Evolutionary conservation across 768 basidiomycete genomes (phyloP).

Genomic region (Boletus eberwhitei): DNA sequence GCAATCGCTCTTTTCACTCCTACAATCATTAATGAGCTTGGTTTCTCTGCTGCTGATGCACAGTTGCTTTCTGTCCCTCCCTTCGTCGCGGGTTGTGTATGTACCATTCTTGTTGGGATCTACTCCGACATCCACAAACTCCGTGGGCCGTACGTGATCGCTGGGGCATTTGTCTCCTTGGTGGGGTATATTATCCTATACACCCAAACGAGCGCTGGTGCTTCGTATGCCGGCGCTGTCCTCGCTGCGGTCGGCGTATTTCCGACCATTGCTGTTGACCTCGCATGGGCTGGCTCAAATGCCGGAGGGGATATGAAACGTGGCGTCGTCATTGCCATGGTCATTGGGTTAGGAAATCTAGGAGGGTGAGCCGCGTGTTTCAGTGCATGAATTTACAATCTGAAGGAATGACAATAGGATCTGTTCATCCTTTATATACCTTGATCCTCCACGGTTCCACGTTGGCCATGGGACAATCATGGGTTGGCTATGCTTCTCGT

Average conservation of each 20-base stretch:
- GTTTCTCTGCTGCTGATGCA: conserved; percentile 49
- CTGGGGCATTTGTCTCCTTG: conserved; percentile 39
- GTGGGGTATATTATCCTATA: conserved; percentile 52
- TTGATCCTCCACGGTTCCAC: conserved; percentile 36
- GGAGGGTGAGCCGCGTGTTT: conserved; percentile 41
- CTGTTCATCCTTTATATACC: conserved; percentile 42
- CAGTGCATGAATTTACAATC: background rate
- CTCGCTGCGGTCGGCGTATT: conserved; percentile 52
- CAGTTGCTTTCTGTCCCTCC: conserved; percentile 50
- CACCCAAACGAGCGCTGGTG: conserved; percentile 20
- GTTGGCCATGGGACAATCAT: conserved; percentile 37
- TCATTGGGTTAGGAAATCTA: conserved; percentile 53
- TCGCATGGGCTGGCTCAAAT: conserved; percentile 57
- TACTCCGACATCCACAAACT: conserved; percentile 40
- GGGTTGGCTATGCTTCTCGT: conserved; percentile 34
- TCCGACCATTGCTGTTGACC: conserved; percentile 44
- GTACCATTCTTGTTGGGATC: conserved; percentile 41
- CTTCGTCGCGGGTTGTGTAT: conserved; percentile 44
- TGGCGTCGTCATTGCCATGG: conserved; percentile 50
- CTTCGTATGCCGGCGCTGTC: conserved; percentile 45
- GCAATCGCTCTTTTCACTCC: conserved; percentile 50
- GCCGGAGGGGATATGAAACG: conserved; percentile 54
- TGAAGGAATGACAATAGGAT: conserved; percentile 26
- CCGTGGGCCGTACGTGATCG: conserved; percentile 50
- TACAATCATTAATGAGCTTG: conserved; percentile 48